Evolutionary conservation across 2,329 filamentous ascomycete species (phyloP).

Genomic region (Myriosclerotinia scirpicola): DNA sequence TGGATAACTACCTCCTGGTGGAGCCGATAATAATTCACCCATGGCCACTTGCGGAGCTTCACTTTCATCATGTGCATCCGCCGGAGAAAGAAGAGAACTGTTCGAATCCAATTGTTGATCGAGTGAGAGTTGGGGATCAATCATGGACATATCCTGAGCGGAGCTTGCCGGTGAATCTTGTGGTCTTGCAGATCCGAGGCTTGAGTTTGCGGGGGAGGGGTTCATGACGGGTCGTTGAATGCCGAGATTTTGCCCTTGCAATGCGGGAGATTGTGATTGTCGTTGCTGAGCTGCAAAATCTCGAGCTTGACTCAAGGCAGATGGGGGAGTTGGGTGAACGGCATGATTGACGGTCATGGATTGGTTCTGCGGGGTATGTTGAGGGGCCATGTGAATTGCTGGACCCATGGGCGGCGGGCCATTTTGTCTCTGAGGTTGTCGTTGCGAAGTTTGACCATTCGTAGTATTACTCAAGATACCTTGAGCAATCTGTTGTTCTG

Average conservation of each 20-base stretch:
- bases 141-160: constrained; percentile 40
- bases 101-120: constrained; percentile 36
- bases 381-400: constrained; percentile 39
- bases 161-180: constrained; percentile 35
- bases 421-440: constrained; percentile 28
- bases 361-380: constrained; percentile 34
- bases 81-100: constrained; percentile 29
- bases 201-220: constrained; percentile 35
- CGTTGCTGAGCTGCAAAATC: constrained; percentile 28
- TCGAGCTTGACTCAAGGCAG: constrained; percentile 31
- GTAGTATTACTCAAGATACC: constrained; percentile 36
- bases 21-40: constrained; percentile 42
- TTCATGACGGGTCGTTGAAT: constrained; percentile 34
- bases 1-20: constrained; percentile 63
- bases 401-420: constrained; percentile 37
- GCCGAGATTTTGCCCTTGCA: constrained; percentile 32
- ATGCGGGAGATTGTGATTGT: constrained; percentile 38
- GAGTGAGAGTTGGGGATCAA: constrained; percentile 40
- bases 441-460: constrained; percentile 37
- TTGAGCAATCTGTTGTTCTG: constrained; percentile 41
- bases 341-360: constrained; percentile 39
- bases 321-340: constrained; percentile 33
- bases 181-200: constrained; percentile 28
- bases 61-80: constrained; percentile 16
- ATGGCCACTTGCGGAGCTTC: constrained; percentile 30